These are phyloP conservation scores for Alternaria gansuensis DNA, from an alignment of 2,329 filamentous ascomycete genomes.

Conservation along the genomic window DNA sequence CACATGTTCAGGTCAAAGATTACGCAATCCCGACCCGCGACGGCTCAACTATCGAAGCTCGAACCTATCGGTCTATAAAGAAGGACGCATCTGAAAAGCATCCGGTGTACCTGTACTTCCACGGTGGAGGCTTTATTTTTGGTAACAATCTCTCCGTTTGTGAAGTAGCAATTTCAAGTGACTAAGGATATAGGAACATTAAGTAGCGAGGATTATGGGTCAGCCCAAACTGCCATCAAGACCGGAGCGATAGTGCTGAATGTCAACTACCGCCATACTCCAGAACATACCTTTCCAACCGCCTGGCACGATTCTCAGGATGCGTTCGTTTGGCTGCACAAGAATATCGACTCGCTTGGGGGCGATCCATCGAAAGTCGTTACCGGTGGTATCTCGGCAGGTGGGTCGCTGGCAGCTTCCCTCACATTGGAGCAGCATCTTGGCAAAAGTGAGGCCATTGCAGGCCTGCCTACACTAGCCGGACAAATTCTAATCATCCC, in stretches of 20 bases:
- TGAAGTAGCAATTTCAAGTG: rapidly evolving
- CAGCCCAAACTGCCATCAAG: slow-evolving; percentile 58
- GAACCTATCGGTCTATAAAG: slow-evolving; percentile 58
- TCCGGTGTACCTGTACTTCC: slow-evolving; percentile 60
- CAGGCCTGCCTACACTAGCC: slow-evolving; percentile 49
- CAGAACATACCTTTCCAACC: slow-evolving; percentile 62
- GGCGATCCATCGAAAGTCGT: slow-evolving; percentile 57
- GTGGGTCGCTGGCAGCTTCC: slow-evolving; percentile 60
- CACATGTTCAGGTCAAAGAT: slow-evolving; percentile 35
- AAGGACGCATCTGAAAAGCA: slow-evolving; percentile 49
- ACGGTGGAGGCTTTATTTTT: slow-evolving; percentile 67
- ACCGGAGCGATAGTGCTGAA: slow-evolving; percentile 60
- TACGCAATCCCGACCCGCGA: slow-evolving; percentile 57
- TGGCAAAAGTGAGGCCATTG: slow-evolving; percentile 46
- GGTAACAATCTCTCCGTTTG: slow-evolving; percentile 45
- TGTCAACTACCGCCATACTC: slow-evolving; percentile 68
- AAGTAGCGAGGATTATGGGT: slow-evolving; percentile 62
- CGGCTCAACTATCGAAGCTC: slow-evolving; percentile 55
- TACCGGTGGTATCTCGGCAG: slow-evolving; percentile 61
- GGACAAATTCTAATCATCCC: slow-evolving; percentile 58
- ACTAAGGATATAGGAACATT: slow-evolving; percentile 47
- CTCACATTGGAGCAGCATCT: slow-evolving; percentile 58
- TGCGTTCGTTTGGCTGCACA: slow-evolving; percentile 64
- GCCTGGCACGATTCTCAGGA: slow-evolving; percentile 65
- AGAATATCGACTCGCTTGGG: slow-evolving; percentile 52